Conservation (phyloP, 2,329 filamentous ascomycete species). For the Penicillium sp. region DNA sequence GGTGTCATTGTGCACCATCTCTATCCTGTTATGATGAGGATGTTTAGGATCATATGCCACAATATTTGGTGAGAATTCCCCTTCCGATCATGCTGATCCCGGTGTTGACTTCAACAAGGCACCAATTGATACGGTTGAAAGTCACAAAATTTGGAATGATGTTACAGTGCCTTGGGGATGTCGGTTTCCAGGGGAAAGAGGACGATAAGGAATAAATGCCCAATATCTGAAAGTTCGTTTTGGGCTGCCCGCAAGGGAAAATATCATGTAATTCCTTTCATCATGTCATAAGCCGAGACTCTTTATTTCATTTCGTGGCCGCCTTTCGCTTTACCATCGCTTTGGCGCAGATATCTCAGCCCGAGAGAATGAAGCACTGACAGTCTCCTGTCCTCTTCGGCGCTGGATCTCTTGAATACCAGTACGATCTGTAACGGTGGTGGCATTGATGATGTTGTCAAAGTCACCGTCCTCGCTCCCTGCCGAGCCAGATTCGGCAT, state of each 20-base stretch:
- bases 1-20: neutral
- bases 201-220: neutral
- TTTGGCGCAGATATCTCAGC: conserved; percentile 50
- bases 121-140: neutral
- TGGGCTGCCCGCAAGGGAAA: neutral
- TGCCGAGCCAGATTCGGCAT: conserved; percentile 72
- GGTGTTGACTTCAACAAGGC: neutral
- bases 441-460: conserved; percentile 89
- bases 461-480: conserved; percentile 70
- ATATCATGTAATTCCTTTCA: neutral
- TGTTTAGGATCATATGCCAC: neutral
- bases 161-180: neutral
- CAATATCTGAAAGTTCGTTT: neutral
- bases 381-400: conserved; percentile 50
- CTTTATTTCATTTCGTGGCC: neutral
- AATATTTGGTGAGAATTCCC: neutral
- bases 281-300: neutral
- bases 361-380: conserved; percentile 52
- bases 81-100: neutral
- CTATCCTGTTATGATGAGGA: neutral
- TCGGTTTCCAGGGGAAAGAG: neutral
- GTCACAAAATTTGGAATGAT: neutral
- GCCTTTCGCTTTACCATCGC: conserved; percentile 38
- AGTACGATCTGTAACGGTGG: conserved; percentile 81
- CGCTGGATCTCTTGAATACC: conserved; percentile 67